Base-by-base conservation (phyloP, 192 early-diverging fungal species). In the Paraglomus occultum region DNA sequence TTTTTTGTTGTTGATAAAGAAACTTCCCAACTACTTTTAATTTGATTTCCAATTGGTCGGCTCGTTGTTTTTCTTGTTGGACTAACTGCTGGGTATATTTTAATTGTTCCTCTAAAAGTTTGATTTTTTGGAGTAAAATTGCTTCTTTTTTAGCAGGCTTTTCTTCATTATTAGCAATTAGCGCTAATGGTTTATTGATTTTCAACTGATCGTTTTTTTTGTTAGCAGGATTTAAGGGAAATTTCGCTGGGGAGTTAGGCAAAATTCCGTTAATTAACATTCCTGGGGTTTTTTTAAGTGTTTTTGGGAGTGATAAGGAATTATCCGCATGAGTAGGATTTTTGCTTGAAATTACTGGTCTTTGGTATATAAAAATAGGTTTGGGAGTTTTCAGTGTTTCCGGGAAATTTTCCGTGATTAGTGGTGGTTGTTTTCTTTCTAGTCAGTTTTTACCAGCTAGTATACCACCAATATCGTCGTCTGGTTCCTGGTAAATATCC, bases 1-100 rank as follows among this genome's bases (percentile, higher is more conserved):
- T 55, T 55, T 55, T 55, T 55, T 55, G 53, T 55, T 22, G 23
- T 55, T 55, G 53, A 55, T 6, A 55, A 55, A 55, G n/a, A 10
- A 7, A 8, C 23, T 55, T 55, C 8, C n/a, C 53, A 17, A 55
- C 23, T 18, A 22, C 23, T 55, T 55, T 55, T 55, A 55, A 55
- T 55, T 55, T 14, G 6, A 10, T 6, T 55, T 55, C n/a, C n/a
- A 18, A 55, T 18, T 55, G 18, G 18, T 55, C 23, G 18, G 53
- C 53, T 55, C 18, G 53, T 55, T 55, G 53, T 55, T 55, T 55
- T 55, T 6, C 18, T 20, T 55, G 9, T 55, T 20, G 15, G 53
- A 55, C n/a, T 55, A 55, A 55, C 53, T 20, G 23, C 15, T n/a
- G n/a, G n/a, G n/a, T 55, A 20, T 6, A 18, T 55, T 20, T 55